Percentiles rank a stretch among this genome's conserved stretches.
phyloP scores from a whole-genome alignment of 768 basidiomycete species.

The Pisolithus sp. region DNA sequence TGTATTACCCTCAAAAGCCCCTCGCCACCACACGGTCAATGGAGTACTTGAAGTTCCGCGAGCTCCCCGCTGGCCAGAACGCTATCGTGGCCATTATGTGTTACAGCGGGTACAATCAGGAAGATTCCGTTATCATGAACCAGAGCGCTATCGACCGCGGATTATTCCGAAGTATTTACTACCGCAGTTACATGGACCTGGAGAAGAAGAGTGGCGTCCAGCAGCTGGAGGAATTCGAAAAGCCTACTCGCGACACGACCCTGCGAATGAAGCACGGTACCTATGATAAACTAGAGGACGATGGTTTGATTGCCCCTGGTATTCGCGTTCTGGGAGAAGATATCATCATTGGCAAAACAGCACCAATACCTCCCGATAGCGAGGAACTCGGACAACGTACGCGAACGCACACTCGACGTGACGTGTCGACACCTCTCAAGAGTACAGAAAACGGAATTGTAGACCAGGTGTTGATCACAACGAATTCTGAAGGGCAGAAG shows the following conservation, averaged over 20 bases:
- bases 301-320: conserved; percentile 93
- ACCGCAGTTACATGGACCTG: conserved; percentile 96
- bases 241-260: conserved; percentile 88
- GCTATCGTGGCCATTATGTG: conserved; percentile 97
- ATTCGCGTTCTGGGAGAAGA: conserved; percentile 94
- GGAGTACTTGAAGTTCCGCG: conserved; percentile 98
- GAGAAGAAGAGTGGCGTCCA: conserved; percentile 95
- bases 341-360: conserved; percentile 99
- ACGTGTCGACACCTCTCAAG: conserved; percentile 96
- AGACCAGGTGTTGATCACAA: conserved; percentile 95
- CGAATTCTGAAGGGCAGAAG: conserved; percentile 92
- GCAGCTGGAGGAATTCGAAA: conserved; percentile 93
- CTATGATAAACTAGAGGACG: conserved; percentile 96
- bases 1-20: conserved; percentile 99
- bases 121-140: conserved; percentile 99
- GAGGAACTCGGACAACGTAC: conserved; percentile 97
- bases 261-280: conserved; percentile 97
- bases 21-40: conserved; percentile 98
- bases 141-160: conserved; percentile 98
- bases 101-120: conserved; percentile 99
- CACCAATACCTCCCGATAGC: conserved; percentile 92
- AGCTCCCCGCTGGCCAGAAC: conserved; percentile 98
- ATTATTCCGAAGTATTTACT: conserved; percentile 97
- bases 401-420: conserved; percentile 86
- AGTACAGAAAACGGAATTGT: conserved; percentile 97